phyloP scores from a whole-genome alignment of 495 filamentous ascomycete genomes.

The Aspergillus bertholletiae region DNA sequence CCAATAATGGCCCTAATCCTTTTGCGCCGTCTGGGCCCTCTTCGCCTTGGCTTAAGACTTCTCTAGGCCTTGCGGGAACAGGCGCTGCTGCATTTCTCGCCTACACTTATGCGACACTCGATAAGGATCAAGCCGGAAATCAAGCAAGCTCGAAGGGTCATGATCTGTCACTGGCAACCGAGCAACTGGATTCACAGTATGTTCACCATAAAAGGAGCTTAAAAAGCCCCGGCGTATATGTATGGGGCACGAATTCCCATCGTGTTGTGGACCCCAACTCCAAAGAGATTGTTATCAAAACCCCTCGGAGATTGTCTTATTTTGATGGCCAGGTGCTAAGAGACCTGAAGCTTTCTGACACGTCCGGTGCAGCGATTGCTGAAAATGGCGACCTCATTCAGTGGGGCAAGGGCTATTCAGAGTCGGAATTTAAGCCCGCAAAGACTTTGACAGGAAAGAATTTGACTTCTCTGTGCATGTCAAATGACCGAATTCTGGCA shows the following conservation, averaged over 20 bases:
- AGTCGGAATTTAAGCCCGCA: constrained; percentile 52
- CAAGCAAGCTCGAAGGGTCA: constrained; percentile 16
- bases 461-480: constrained; percentile 66
- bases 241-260: constrained; percentile 89
- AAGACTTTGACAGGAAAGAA: constrained; percentile 80
- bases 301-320: constrained; percentile 70
- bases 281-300: constrained; percentile 70
- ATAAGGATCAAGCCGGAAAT: constrained; percentile 16
- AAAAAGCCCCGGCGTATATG: constrained; percentile 87
- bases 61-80: constrained; percentile 32
- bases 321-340: constrained; percentile 84
- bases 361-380: constrained; percentile 83
- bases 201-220: constrained; percentile 83
- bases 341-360: constrained; percentile 80
- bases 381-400: constrained; percentile 88
- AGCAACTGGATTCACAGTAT: constrained; percentile 71
- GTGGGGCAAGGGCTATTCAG: constrained; percentile 79
- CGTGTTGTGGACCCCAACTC: constrained; percentile 81
- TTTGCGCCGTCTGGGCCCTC: constrained; percentile 12
- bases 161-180: constrained; percentile 30
- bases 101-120: constrained; percentile 31
- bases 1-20: constrained; percentile 16
- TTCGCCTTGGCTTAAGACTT: constrained; percentile 34
- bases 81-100: constrained; percentile 33
- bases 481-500: constrained; percentile 77